Evolutionary conservation across 352 stramenopile genomes (phyloP).

Genomic region (Globisporangium nunn): DNA sequence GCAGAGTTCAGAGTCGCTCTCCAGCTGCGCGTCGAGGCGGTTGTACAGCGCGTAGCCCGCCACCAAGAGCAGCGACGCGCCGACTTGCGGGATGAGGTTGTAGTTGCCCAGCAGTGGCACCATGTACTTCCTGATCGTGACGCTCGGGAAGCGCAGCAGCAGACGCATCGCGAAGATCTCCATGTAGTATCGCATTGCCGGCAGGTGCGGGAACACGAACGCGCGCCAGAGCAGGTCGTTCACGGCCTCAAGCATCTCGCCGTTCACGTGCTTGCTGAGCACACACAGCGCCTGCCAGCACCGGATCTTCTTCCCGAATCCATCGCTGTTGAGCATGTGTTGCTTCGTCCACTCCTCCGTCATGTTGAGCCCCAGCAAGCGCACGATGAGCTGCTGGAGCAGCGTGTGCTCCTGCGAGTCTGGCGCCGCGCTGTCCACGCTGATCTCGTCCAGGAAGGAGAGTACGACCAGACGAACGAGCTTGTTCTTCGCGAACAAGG

Average conservation of each 20-base stretch:
- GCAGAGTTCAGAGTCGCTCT: conserved; percentile 11
- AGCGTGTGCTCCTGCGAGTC: conserved; percentile 17
- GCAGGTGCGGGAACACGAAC: conserved; percentile 55
- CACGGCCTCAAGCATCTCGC: conserved; percentile 18
- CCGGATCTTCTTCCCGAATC: conserved; percentile 68
- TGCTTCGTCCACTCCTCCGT: conserved; percentile 63
- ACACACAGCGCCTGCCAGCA: conserved; percentile 79
- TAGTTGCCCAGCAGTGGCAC: conserved; percentile 57
- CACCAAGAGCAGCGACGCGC: conserved; percentile 56
- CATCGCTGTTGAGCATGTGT: conserved; percentile 82
- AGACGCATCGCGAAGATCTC: conserved; percentile 78
- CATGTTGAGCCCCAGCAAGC: conserved; percentile 44
- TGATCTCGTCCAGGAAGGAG: conserved; percentile 53
- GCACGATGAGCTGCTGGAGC: conserved; percentile 28
- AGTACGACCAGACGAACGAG: conserved; percentile 70
- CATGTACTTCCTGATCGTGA: conserved; percentile 31
- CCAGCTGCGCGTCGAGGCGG: conserved; percentile 23
- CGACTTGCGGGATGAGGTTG: conserved; percentile 71
- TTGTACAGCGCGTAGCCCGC: conserved; percentile 27
- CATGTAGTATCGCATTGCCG: conserved; percentile 73
- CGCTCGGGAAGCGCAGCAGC: conserved; percentile 34
- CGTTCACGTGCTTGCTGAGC: conserved; percentile 40
- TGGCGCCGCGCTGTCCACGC: conserved; percentile 17
- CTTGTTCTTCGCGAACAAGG: conserved; percentile 34
- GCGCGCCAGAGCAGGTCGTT: conserved; percentile 36